These are phyloP conservation scores for Cladorrhinum sp. DNA, from an alignment of 2,329 filamentous ascomycete genomes.

Conservation along the genomic window DNA sequence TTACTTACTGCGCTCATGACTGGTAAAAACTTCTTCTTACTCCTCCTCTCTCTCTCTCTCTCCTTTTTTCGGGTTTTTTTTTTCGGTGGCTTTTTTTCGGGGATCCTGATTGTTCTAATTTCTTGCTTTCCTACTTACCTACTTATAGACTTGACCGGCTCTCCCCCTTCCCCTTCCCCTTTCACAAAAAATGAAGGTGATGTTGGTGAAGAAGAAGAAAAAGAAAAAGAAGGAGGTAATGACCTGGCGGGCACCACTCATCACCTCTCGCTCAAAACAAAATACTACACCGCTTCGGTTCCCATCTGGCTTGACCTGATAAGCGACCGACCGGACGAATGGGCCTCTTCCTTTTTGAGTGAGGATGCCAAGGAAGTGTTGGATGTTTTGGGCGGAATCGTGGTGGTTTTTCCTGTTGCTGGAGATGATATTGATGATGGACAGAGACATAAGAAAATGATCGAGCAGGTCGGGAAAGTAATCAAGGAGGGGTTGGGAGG, in stretches of 20 bases:
- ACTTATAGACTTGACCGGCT: slow-evolving; percentile 34
- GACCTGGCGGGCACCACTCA: slow-evolving; percentile 60
- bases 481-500: slow-evolving; percentile 56
- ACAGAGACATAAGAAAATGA: slow-evolving; percentile 36
- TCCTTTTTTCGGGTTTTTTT: not conserved
- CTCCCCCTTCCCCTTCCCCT: slow-evolving; percentile 12
- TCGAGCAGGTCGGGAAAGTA: slow-evolving; percentile 53
- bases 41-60: not conserved
- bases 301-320: slow-evolving; percentile 68
- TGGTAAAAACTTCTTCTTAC: slow-evolving; percentile 38
- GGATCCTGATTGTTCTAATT: not conserved
- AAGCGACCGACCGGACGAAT: slow-evolving; percentile 44
- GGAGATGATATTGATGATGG: not conserved
- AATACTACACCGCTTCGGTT: slow-evolving; percentile 59
- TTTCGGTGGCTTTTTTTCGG: too few relatives aligned
- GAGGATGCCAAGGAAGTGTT: slow-evolving; percentile 62
- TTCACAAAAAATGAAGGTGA: too few relatives aligned
- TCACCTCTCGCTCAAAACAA: slow-evolving; percentile 50
- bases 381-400: slow-evolving; percentile 56
- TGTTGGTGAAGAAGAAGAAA: too few relatives aligned
- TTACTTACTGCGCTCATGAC: slow-evolving; percentile 51
- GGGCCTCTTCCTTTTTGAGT: slow-evolving; percentile 58
- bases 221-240: slow-evolving; percentile 33
- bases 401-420: slow-evolving; percentile 46
- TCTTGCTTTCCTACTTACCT: not conserved